Percentiles rank a stretch among this genome's conserved stretches.
These are phyloP conservation scores for Fomitopsis betulina DNA, from an alignment of 1,284 basidiomycete genomes.

Conservation along the genomic window DNA sequence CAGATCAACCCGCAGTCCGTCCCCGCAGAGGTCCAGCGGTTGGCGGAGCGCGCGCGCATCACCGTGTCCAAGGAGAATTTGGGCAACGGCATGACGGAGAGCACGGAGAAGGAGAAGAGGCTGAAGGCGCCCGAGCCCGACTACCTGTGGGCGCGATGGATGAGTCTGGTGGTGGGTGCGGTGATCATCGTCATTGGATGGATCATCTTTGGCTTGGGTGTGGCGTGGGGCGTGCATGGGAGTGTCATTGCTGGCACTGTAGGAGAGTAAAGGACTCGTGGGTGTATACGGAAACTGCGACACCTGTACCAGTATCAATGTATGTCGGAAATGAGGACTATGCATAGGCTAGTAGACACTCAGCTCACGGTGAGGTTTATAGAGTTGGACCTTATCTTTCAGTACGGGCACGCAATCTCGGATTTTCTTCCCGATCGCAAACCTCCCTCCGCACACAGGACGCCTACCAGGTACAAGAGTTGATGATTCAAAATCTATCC, in stretches of 20 bases:
- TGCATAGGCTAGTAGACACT: too few relatives aligned
- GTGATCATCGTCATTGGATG: conserved; percentile 37
- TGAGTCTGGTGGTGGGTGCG: conserved; percentile 23
- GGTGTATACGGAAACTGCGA: neutral
- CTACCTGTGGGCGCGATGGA: conserved; percentile 20
- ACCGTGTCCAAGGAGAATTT: conserved; percentile 17
- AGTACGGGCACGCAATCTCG: too few relatives aligned
- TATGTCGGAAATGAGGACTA: too few relatives aligned
- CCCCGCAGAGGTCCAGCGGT: conserved; percentile 28
- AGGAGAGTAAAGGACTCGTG: conserved; percentile 26
- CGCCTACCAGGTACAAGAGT: too few relatives aligned
- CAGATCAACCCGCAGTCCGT: conserved; percentile 33
- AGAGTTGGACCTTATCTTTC: too few relatives aligned
- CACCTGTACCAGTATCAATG: neutral
- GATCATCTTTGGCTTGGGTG: conserved; percentile 40
- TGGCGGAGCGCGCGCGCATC: conserved; percentile 23
- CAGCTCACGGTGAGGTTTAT: too few relatives aligned
- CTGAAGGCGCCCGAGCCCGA: conserved; percentile 29
- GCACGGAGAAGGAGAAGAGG: conserved; percentile 17
- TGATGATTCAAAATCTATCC: too few relatives aligned
- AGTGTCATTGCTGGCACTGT: conserved; percentile 35
- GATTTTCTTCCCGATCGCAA: too few relatives aligned
- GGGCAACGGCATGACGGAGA: conserved; percentile 5
- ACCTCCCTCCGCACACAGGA: too few relatives aligned
- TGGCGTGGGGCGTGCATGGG: conserved; percentile 41